Conservation (phyloP, 306 rosid genomes). For the Adenanthera pavonina region DNA sequence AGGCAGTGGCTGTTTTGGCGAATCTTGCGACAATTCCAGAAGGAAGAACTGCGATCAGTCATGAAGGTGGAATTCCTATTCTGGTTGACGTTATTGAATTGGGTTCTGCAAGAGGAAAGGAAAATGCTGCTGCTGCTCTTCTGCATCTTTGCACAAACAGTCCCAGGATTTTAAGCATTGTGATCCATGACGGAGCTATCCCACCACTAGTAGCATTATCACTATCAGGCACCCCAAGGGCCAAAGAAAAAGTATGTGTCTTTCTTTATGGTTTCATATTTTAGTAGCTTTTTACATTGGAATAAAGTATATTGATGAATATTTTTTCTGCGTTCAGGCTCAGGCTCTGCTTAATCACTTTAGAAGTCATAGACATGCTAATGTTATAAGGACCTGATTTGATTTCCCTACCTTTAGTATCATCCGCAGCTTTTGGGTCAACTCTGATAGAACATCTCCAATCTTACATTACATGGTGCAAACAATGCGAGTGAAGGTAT, state of each 20-base stretch:
- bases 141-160: slow-evolving; percentile 74
- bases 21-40: slow-evolving; percentile 82
- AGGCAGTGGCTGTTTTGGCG: slow-evolving; percentile 84
- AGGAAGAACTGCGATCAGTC: slow-evolving; percentile 68
- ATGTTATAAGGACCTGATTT: slow-evolving; percentile 78
- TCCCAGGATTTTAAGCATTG: slow-evolving; percentile 59
- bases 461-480: slow-evolving; percentile 50
- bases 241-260: slow-evolving; percentile 82
- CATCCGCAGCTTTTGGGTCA: slow-evolving; percentile 45
- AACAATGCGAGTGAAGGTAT: slow-evolving; percentile 56
- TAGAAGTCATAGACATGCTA: slow-evolving; percentile 91
- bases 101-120: slow-evolving; percentile 87
- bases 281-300: slow-evolving; percentile 2
- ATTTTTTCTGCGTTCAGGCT: slow-evolving; percentile 62
- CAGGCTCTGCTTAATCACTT: slow-evolving; percentile 86
- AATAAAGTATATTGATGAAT: slow-evolving; percentile 24
- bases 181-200: slow-evolving; percentile 91
- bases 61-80: slow-evolving; percentile 67
- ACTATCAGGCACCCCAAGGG: slow-evolving; percentile 91
- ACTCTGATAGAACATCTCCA: slow-evolving; percentile 50
- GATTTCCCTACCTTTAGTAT: slow-evolving; percentile 21
- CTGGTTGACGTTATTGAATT: slow-evolving; percentile 85
- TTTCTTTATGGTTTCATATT: slow-evolving; percentile 27
- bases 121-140: slow-evolving; percentile 87
- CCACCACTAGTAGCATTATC: slow-evolving; percentile 89